phyloP scores from a whole-genome alignment of 2,329 filamentous ascomycete species.

The Aureobasidium sp. region DNA sequence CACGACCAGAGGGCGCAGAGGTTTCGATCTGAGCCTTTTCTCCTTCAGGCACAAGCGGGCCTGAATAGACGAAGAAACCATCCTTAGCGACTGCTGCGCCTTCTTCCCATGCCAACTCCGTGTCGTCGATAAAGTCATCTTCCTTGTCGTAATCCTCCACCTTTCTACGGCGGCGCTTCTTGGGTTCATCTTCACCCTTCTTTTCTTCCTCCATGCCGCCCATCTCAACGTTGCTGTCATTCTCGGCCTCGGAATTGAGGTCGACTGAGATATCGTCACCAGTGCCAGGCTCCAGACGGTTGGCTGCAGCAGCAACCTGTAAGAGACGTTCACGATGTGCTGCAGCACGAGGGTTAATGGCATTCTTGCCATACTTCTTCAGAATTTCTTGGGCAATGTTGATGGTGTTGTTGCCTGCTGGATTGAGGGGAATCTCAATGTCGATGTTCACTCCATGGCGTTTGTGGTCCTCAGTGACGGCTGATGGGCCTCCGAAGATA shows the following conservation, averaged over 20 bases:
- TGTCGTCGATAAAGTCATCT: constrained; percentile 74
- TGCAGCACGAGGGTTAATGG: constrained; percentile 81
- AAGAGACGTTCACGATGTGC: constrained; percentile 81
- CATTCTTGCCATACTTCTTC: constrained; percentile 89
- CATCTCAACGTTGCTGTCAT: constrained; percentile 83
- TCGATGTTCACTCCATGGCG: constrained; percentile 66
- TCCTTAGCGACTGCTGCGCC: constrained; percentile 90
- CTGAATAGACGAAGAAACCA: constrained; percentile 97
- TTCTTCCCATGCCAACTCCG: constrained; percentile 90
- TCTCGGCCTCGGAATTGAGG: constrained; percentile 46
- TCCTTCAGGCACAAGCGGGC: constrained; percentile 77
- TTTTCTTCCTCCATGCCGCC: constrained; percentile 56
- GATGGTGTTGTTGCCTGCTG: constrained; percentile 80
- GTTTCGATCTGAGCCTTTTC: constrained; percentile 63
- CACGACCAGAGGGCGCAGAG: constrained; percentile 11
- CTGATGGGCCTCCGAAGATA: constrained; percentile 47
- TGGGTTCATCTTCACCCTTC: constrained; percentile 59
- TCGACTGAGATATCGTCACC: constrained; percentile 63
- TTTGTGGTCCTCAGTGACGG: constrained; percentile 34
- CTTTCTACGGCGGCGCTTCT: constrained; percentile 68
- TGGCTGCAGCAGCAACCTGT: constrained; percentile 80
- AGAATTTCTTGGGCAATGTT: constrained; percentile 94
- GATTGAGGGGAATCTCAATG: constrained; percentile 70
- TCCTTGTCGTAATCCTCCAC: constrained; percentile 59
- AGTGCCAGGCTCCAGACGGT: constrained; percentile 68